Evolutionary conservation across 2,329 filamentous ascomycete species (phyloP).

Genomic region (Neonectria faginata): DNA sequence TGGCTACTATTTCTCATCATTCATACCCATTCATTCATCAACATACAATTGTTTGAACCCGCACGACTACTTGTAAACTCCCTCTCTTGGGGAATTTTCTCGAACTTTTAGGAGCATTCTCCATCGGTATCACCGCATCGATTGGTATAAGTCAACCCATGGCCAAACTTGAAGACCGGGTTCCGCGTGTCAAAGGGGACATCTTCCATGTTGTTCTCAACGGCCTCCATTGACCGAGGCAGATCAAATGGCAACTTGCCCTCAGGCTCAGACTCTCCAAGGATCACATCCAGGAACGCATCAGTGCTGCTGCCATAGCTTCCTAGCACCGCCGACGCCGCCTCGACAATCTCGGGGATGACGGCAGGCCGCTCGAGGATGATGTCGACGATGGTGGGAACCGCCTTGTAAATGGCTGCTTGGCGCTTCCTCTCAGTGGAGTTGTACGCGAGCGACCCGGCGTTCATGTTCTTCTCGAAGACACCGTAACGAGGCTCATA

Average conservation of each 20-base stretch:
- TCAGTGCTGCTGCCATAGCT: conserved; percentile 54
- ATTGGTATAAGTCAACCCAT: conserved; percentile 32
- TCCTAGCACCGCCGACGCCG: conserved; percentile 52
- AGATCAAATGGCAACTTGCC: conserved; percentile 45
- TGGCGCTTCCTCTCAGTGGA: conserved; percentile 41
- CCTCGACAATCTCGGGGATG: conserved; percentile 55
- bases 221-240: conserved; percentile 55
- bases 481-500: conserved; percentile 51
- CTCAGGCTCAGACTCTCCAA: conserved; percentile 46
- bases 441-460: conserved; percentile 54
- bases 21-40: neutral
- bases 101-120: neutral
- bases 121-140: neutral
- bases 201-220: conserved; percentile 45
- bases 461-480: conserved; percentile 49
- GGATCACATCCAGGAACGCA: conserved; percentile 58
- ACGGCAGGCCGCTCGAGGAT: conserved; percentile 56
- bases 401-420: conserved; percentile 50
- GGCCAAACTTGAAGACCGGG: conserved; percentile 42
- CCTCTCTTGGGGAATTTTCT: neutral
- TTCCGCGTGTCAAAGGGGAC: conserved; percentile 43
- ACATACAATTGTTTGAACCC: neutral
- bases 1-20: neutral
- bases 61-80: neutral
- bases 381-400: conserved; percentile 57